Conservation (phyloP, 352 stramenopile species). For the Globisporangium mamillatum region DNA sequence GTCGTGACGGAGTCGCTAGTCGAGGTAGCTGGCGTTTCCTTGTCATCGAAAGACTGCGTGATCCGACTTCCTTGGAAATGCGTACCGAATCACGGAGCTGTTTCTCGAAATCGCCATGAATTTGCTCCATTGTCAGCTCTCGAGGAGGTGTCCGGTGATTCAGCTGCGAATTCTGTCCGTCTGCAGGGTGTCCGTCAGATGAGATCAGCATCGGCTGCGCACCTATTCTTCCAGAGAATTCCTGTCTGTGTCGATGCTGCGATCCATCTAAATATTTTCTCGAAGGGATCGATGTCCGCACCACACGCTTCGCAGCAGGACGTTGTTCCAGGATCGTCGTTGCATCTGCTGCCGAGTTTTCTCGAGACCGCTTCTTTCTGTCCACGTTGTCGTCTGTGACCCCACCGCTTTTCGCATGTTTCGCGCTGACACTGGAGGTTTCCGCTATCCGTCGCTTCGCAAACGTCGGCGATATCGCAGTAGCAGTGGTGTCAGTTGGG, state of each 20-base stretch:
- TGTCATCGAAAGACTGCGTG: constrained; percentile 34
- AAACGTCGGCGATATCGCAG: background rate
- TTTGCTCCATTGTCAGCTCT: constrained; percentile 21
- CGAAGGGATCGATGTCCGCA: constrained; percentile 36
- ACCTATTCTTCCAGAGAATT: constrained; percentile 15
- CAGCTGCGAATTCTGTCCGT: background rate
- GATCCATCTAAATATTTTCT: constrained; percentile 41
- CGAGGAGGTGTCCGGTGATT: constrained; percentile 12
- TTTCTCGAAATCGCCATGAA: constrained; percentile 37
- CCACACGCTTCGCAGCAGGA: constrained; percentile 25
- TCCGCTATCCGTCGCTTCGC: background rate
- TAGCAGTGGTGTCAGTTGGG: background rate
- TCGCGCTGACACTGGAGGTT: background rate
- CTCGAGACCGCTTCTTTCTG: constrained; percentile 18
- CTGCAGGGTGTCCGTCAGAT: background rate
- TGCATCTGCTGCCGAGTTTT: constrained; percentile 9
- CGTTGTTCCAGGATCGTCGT: constrained; percentile 6
- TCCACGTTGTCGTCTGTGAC: constrained; percentile 17
- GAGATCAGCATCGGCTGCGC: constrained; percentile 6
- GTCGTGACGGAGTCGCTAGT: constrained; percentile 43
- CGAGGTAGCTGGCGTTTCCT: constrained; percentile 74
- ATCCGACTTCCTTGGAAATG: constrained; percentile 39
- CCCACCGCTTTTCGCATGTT: constrained; percentile 5
- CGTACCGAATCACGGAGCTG: constrained; percentile 49
- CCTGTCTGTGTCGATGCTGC: constrained; percentile 30